Evolutionary conservation across 2,329 filamentous ascomycete species (phyloP).

Genomic region (Colletotrichum godetiae): DNA sequence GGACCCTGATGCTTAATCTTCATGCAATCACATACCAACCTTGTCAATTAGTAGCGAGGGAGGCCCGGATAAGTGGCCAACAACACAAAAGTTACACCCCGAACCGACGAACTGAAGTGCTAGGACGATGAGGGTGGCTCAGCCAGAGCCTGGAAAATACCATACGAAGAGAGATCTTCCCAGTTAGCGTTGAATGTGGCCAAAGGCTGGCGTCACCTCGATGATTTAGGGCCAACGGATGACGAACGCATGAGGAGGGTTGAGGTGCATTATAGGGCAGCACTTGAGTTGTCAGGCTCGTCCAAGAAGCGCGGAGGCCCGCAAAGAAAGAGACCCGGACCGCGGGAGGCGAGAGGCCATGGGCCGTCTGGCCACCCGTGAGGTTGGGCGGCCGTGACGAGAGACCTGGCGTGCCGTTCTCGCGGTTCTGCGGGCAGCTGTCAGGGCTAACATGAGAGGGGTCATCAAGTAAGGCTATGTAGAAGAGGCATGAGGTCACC

Average conservation of each 20-base stretch:
- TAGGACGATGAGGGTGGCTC: background rate
- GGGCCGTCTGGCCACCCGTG: constrained; percentile 23
- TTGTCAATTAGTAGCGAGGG: constrained; percentile 9
- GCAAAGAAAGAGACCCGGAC: constrained; percentile 10
- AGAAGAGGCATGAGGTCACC: constrained; percentile 10
- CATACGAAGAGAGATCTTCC: background rate
- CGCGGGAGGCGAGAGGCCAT: constrained; percentile 6
- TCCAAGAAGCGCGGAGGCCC: constrained; percentile 18
- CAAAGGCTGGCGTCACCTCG: background rate
- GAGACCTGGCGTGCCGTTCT: constrained; percentile 28
- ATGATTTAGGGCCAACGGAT: constrained; percentile 11
- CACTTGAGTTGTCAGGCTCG: background rate
- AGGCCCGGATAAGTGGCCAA: constrained; percentile 16
- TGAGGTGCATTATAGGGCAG: constrained; percentile 4
- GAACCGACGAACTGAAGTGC: background rate
- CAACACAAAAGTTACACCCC: background rate
- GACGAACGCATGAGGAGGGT: background rate
- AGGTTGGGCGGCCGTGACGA: constrained; percentile 7
- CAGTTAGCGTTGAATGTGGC: background rate
- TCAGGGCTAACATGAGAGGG: background rate
- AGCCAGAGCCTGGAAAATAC: background rate
- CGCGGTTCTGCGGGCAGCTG: background rate
- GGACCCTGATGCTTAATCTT: background rate
- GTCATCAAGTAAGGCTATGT: background rate
- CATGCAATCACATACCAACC: background rate